Conservation (phyloP, 164 flowering plant genomes). For the Nelumbo lutea region DNA sequence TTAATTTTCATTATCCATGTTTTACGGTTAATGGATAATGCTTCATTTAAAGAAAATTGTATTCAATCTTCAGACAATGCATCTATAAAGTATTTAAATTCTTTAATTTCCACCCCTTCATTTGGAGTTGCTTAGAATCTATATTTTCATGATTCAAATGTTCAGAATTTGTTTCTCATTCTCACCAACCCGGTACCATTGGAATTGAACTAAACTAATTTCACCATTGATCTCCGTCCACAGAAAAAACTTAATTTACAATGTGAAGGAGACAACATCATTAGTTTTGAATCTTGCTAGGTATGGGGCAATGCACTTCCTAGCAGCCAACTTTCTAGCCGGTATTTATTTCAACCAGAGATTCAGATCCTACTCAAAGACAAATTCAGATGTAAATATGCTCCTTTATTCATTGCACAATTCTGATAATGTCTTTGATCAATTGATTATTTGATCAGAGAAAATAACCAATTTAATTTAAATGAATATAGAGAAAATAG, state of each 20-base stretch:
- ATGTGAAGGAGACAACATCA: constrained; percentile 67
- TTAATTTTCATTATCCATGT: not conserved
- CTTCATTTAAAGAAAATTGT: not conserved
- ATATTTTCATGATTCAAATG: too few relatives aligned
- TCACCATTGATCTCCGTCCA: constrained; percentile 83
- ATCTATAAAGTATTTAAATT: not conserved
- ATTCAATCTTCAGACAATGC: not conserved
- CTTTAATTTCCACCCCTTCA: not conserved
- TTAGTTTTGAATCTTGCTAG: constrained; percentile 54
- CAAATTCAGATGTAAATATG: constrained; percentile 49
- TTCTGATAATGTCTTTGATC: constrained; percentile 21
- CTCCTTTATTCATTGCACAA: constrained; percentile 23
- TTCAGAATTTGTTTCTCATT: constrained; percentile 23
- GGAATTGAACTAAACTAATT: constrained; percentile 55
- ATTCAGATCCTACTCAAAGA: constrained; percentile 63
- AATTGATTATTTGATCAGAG: not conserved
- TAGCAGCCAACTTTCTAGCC: constrained; percentile 36
- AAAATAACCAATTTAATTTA: too few relatives aligned
- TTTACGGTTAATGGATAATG: not conserved
- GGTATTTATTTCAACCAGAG: constrained; percentile 27
- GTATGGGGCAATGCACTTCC: constrained; percentile 47
- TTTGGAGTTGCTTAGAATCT: too few relatives aligned
- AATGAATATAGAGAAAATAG: too few relatives aligned
- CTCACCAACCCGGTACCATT: constrained; percentile 83
- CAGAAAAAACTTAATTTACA: constrained; percentile 57